Conservation (phyloP, 2,329 filamentous ascomycete genomes). For the Laburnicola sp. region DNA sequence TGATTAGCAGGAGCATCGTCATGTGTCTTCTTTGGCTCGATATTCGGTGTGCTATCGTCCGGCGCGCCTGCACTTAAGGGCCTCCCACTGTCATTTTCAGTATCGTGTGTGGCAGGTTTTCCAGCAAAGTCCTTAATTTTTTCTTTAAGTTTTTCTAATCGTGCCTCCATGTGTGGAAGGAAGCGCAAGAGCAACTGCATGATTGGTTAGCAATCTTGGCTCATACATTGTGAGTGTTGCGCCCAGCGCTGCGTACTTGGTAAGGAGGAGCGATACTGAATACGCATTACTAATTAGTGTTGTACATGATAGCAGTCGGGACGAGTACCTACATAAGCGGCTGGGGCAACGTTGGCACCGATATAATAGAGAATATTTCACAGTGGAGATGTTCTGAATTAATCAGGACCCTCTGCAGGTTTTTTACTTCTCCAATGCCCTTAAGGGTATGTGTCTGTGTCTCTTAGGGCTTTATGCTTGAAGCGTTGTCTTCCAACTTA, state of each 20-base stretch:
- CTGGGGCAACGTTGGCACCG: background rate
- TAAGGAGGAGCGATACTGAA: background rate
- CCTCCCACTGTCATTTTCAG: no score
- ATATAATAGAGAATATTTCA: background rate
- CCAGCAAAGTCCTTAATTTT: no score
- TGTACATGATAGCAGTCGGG: background rate
- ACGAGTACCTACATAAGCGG: background rate
- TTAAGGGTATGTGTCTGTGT: background rate
- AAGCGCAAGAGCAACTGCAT: no score
- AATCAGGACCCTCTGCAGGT: conserved; percentile 4
- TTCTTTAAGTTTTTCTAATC: background rate
- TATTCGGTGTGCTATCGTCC: no score
- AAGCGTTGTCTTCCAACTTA: background rate
- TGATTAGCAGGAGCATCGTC: background rate
- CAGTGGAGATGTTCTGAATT: background rate
- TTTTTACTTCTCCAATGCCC: background rate
- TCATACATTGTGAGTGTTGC: no score
- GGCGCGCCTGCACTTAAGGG: no score
- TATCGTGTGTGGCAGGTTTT: no score
- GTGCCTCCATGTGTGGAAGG: conserved; percentile 57
- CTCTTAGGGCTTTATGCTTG: background rate
- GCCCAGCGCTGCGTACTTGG: no score
- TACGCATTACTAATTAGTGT: background rate
- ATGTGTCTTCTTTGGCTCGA: no score
- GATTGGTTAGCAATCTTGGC: no score